Evolutionary conservation across 768 basidiomycete genomes (phyloP).

Genomic region (Kwoniella newhampshirensis): DNA sequence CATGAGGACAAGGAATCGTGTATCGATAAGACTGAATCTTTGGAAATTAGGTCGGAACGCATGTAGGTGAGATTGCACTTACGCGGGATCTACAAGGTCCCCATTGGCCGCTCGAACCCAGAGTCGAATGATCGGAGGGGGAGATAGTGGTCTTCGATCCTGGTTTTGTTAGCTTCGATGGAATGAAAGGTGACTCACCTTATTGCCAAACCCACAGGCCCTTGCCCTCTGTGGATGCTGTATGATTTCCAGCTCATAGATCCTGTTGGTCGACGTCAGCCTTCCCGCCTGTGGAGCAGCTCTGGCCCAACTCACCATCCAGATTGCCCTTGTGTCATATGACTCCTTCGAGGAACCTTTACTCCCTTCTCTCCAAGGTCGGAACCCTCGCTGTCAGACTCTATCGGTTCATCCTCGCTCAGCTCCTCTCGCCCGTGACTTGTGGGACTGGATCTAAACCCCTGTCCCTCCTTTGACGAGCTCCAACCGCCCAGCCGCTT

Average conservation of each 20-base stretch:
- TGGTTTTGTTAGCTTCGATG: constrained; percentile 47
- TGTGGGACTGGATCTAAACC: no score
- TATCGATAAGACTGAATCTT: constrained; percentile 71
- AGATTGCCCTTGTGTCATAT: constrained; percentile 4
- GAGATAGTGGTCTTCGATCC: constrained; percentile 90
- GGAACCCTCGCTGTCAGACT: not conserved
- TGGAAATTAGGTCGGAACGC: constrained; percentile 15
- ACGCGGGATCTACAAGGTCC: constrained; percentile 33
- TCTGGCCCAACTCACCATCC: constrained; percentile 25
- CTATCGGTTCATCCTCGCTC: no score
- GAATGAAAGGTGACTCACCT: constrained; percentile 59
- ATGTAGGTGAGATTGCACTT: not conserved
- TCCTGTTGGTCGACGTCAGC: constrained; percentile 55
- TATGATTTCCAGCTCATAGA: constrained; percentile 78
- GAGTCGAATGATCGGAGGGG: constrained; percentile 64
- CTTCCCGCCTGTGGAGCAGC: constrained; percentile 8
- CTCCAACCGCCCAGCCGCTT: no score
- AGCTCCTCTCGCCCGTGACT: no score
- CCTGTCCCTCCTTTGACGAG: no score
- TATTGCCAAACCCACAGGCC: constrained; percentile 96
- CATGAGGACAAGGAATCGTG: constrained; percentile 82
- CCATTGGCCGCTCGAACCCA: constrained; percentile 31
- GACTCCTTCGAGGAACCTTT: not conserved
- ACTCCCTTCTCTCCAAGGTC: not conserved
- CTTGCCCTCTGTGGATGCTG: constrained; percentile 87